Evolutionary conservation across 2,329 filamentous ascomycete species (phyloP), one percentile per base, ranked within the genome.

Genomic region (Clarireedia hainanense): DNA sequence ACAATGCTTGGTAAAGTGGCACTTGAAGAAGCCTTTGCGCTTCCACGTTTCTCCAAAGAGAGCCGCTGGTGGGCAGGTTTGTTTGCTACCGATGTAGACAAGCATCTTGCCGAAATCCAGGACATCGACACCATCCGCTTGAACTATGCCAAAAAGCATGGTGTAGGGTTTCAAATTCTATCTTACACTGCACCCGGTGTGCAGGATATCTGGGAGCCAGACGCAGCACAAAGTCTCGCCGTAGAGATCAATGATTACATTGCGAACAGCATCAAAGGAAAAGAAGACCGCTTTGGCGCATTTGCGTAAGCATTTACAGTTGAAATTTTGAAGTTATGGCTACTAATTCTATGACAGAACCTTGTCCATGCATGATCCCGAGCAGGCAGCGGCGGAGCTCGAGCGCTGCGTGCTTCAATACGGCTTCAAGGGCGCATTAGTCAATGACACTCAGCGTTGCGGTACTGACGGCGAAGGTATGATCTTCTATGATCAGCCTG

Each of bases 401-500:
- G 67, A 68, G 46, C 73, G 80, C 50, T 80, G 77, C 51, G 58
- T 86, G 5, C 77, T 71, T 1, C 68, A 82, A 57, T 72, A 78
- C 49, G 80, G 81, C n/a, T 85, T 86, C 71, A 76, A 80, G 58
- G 83, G 83, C 2, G 80, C 76, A 3, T 69, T 86, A 4, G 75
- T 86, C 47, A 84, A 84, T 63, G 80, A 85, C 64, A 80, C 76
- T 2, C 83, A 86, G 64, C 30, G 30, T 14, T 76, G 78, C 27
- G 74, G 79, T 15, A 81, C 80, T 3, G 78, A 83, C 56, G 81
- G 81, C 39, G 80, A 84, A 55, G 76, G 76, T 24, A 79, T 82
- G 73, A 71, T 85, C 65, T 86, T 85, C 70, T 86, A 85, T 69
- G 84, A 86, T 64, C 71, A 75, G 7, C 73, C 77, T 0, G 75